Conservation (phyloP, 139 green algal species). For the Chlamydomonas asymmetrica region DNA sequence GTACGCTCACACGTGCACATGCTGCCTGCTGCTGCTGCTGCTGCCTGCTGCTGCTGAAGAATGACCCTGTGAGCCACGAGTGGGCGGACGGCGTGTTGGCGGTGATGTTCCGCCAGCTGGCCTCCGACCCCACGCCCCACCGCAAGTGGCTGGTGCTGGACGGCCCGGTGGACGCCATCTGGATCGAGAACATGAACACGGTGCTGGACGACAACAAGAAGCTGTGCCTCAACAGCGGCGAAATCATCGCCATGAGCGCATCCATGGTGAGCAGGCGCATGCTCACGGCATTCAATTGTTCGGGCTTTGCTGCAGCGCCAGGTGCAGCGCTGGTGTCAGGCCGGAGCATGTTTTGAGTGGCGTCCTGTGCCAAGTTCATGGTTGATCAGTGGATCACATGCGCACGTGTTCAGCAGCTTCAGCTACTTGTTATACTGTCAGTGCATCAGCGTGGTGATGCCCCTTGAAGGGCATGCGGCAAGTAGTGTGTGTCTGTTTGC, state of each 20-base stretch:
- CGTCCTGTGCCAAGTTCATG: neutral
- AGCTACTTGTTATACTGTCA: no score
- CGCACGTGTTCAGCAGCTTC: no score
- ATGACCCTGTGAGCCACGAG: constrained; percentile 72
- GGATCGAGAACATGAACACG: constrained; percentile 92
- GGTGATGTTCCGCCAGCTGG: constrained; percentile 59
- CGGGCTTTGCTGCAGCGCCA: no score
- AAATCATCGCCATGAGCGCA: constrained; percentile 86
- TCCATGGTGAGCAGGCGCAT: constrained; percentile 69
- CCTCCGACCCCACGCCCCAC: constrained; percentile 51
- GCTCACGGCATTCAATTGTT: no score
- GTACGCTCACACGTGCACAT: neutral
- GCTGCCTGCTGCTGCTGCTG: neutral
- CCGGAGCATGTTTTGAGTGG: neutral
- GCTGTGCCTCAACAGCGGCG: constrained; percentile 79
- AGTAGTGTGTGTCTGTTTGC: no score
- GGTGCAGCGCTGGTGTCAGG: no score
- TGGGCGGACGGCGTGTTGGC: constrained; percentile 82
- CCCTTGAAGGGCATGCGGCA: no score
- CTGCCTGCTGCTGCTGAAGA: constrained; percentile 2
- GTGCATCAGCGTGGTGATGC: no score
- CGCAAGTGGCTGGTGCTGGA: constrained; percentile 78
- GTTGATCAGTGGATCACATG: no score
- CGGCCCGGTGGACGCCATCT: constrained; percentile 82
- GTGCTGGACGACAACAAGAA: constrained; percentile 88